Evolutionary conservation across 768 basidiomycete genomes (phyloP).

Genomic region (Boletellus emodensis): DNA sequence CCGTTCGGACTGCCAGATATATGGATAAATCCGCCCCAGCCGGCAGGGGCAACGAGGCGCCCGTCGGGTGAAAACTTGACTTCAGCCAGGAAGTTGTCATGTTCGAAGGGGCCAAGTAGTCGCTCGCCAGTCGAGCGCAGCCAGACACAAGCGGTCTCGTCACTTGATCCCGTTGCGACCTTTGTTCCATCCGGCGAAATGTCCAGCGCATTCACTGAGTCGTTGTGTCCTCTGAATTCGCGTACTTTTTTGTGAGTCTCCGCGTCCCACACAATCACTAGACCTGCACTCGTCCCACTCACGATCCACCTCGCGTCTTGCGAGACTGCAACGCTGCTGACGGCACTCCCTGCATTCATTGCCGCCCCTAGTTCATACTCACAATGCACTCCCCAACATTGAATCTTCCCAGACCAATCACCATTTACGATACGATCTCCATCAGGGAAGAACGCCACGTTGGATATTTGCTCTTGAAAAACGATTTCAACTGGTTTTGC

Average conservation of each 20-base stretch:
- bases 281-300: not conserved
- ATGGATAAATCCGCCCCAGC: not conserved
- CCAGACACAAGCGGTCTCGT: slow-evolving; percentile 3
- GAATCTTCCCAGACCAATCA: not conserved
- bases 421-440: not conserved
- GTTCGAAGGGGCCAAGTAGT: not conserved
- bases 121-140: not conserved
- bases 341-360: not conserved
- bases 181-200: slow-evolving; percentile 5
- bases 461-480: not conserved
- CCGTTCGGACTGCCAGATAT: slow-evolving; percentile 1
- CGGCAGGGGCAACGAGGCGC: not conserved
- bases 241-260: not conserved
- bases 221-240: not conserved
- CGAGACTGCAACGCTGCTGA: not conserved
- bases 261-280: not conserved
- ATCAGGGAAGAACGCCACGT: not conserved
- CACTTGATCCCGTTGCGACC: not conserved
- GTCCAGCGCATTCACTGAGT: not conserved
- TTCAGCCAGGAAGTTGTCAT: not conserved
- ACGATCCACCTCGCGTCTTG: not conserved
- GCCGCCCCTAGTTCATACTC: too few relatives aligned
- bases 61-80: slow-evolving; percentile 12
- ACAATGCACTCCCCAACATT: not conserved
- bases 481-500: not conserved